Percentiles rank a stretch among this genome's conserved stretches.
Conservation (phyloP, 495 filamentous ascomycete genomes). For the Podospora australis region DNA sequence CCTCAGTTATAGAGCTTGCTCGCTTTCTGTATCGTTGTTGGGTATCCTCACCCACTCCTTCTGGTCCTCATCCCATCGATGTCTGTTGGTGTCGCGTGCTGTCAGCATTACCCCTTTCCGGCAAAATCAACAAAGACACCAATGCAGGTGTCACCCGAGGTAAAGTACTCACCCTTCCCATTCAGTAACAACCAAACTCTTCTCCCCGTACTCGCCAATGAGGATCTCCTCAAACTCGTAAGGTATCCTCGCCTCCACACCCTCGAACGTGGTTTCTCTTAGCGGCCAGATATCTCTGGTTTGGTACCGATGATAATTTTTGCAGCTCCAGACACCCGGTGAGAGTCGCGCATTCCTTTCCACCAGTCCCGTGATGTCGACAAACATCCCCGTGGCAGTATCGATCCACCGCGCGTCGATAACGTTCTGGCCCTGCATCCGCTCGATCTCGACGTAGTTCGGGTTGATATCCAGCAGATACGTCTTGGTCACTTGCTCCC, state of each 20-base stretch:
- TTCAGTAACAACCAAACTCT: conserved; percentile 55
- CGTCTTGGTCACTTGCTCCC: neutral
- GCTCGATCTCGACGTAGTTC: conserved; percentile 49
- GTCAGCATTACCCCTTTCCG: conserved; percentile 10
- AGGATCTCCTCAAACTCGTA: conserved; percentile 68
- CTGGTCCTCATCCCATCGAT: conserved; percentile 37
- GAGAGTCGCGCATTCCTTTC: conserved; percentile 52
- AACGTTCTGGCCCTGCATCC: conserved; percentile 65
- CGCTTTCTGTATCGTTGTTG: conserved; percentile 10
- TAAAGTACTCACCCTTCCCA: conserved; percentile 53
- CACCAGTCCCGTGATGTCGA: conserved; percentile 79
- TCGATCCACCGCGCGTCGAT: conserved; percentile 89
- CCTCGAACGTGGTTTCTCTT: conserved; percentile 72
- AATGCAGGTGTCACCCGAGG: too few species aligned
- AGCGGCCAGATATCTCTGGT: conserved; percentile 72
- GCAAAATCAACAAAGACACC: conserved; percentile 2
- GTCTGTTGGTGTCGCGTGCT: conserved; percentile 21
- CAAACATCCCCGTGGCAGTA: conserved; percentile 66
- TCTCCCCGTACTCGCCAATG: conserved; percentile 65
- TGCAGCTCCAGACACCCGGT: conserved; percentile 72
- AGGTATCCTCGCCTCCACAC: conserved; percentile 65
- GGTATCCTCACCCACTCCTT: conserved; percentile 45
- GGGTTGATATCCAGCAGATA: conserved; percentile 81
- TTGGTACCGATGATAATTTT: conserved; percentile 70
- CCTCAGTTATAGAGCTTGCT: neutral